Evolutionary conservation across 139 green algal genomes (phyloP).

Genomic region (Chlorella vulgaris): DNA sequence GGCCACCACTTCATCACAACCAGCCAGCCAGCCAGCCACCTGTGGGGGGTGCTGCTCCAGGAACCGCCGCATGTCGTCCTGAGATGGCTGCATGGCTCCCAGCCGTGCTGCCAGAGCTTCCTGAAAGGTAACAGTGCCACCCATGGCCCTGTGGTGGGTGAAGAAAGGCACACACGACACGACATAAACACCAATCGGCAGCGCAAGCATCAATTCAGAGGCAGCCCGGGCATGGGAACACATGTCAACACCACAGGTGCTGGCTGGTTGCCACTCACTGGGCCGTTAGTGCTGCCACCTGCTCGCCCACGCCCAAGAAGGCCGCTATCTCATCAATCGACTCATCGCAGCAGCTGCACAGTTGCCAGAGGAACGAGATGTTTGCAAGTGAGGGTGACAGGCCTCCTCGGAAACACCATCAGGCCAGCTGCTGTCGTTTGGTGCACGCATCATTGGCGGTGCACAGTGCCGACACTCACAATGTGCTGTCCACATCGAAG

Average conservation of each 20-base stretch:
- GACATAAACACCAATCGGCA: no score
- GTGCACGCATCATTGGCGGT: no score
- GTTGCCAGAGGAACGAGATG: no score
- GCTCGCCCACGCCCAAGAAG: slow-evolving; percentile 87
- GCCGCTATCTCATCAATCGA: slow-evolving; percentile 97
- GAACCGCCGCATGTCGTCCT: slow-evolving; percentile 70
- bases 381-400: no score
- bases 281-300: slow-evolving; percentile 85
- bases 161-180: slow-evolving; percentile 33
- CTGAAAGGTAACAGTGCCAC: slow-evolving; percentile 87
- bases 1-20: no score
- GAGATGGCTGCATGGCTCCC: slow-evolving; percentile 79
- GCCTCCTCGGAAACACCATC: no score
- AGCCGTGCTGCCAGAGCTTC: slow-evolving; percentile 85
- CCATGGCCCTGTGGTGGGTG: slow-evolving; percentile 96
- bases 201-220: no score
- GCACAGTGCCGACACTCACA: no score
- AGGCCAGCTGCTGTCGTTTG: no score
- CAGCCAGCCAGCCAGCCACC: no score
- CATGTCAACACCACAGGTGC: background rate
- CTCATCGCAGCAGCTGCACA: slow-evolving; percentile 88
- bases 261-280: slow-evolving; percentile 33
- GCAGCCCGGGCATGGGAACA: background rate
- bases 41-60: slow-evolving; percentile 73
- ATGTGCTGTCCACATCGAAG: slow-evolving; percentile 98